Evolutionary conservation across 2,329 filamentous ascomycete genomes (phyloP), one percentile per base, ranked within the genome.

Genomic region (Gnomoniopsis smithogilvyi): DNA sequence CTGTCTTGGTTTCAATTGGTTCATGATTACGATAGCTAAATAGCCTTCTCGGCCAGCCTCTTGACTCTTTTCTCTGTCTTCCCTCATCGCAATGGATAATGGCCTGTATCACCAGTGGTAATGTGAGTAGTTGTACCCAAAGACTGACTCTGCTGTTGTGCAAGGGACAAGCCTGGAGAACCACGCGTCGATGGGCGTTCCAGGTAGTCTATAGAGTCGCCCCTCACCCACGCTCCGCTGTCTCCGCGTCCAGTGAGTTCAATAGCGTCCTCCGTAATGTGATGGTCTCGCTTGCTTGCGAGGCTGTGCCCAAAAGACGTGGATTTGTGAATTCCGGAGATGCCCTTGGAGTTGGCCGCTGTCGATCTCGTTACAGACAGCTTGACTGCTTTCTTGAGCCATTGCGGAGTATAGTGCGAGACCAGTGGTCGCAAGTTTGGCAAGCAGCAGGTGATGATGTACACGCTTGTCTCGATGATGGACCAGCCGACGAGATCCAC

Each of bases 391-490:
- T 19, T 43, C 56, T 66, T 67, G 34, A 66, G 6, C 49, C 50
- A 51, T 1, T 50, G 48, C 0, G 64, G 66, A 11, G 61, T 59
- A 36, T 61, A 67, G 33, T 57, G 63, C 7, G 64, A 61, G 0
- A 63, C 26, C 17, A 67, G 61, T 1, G 67, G 67, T 7, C 58
- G 53, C 8, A 68, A 59, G 48, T 64, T 62, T 0, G 67, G 65
- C 17, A 68, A 51, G 48, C 67, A 68, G 30, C 63, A 63, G 14
- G 67, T 64, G 26, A 68, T 64, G 59, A 69, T 69, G 61, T 67
- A 67, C 45, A 65, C 65, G 52, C 63, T 54, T 19, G 64, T 63
- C 41, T 68, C 66, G 61, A 66, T 64, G 33, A 68, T 63, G 41
- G 64, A 66, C 66, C 66, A 68, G 49, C 63, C 60, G 21, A 64